Evolutionary conservation across 1,284 basidiomycete species (phyloP).

Genomic region (Heterobasidion parviporum): DNA sequence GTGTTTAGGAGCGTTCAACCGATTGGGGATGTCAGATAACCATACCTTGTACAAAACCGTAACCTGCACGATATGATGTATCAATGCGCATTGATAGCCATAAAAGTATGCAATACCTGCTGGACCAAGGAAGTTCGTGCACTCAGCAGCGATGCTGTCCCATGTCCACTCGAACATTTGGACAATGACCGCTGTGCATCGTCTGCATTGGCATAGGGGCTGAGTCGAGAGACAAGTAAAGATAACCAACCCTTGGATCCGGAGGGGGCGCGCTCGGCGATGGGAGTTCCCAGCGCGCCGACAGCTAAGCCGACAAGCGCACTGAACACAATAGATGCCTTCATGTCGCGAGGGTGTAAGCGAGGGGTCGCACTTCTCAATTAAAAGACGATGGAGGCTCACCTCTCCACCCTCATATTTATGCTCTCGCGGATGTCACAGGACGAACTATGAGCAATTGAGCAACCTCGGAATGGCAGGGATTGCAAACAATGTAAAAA

Average conservation of each 20-base stretch:
- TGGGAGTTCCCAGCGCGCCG: not conserved
- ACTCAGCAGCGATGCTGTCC: conserved; percentile 55
- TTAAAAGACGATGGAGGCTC: not conserved
- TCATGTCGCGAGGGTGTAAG: not conserved
- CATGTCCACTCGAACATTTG: conserved; percentile 30
- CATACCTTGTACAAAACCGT: conserved; percentile 48
- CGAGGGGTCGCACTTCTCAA: not conserved
- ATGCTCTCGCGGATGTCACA: not conserved
- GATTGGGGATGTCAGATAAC: not conserved
- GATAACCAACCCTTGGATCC: not conserved
- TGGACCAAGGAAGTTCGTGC: conserved; percentile 57
- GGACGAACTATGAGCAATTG: not conserved
- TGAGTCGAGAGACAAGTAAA: too few relatives aligned
- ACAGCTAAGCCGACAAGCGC: not conserved
- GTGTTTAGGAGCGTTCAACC: too few relatives aligned
- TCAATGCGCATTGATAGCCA: not conserved
- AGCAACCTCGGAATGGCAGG: not conserved
- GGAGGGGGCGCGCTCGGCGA: not conserved
- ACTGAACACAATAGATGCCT: not conserved
- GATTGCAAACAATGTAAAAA: not conserved
- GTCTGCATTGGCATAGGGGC: not conserved
- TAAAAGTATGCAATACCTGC: conserved; percentile 22
- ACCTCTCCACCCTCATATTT: not conserved
- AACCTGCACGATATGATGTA: not conserved
- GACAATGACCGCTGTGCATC: conserved; percentile 14